Evolutionary conservation across 1,139 yeast species (phyloP).

Genomic region (Protomyces pachydermus): DNA sequence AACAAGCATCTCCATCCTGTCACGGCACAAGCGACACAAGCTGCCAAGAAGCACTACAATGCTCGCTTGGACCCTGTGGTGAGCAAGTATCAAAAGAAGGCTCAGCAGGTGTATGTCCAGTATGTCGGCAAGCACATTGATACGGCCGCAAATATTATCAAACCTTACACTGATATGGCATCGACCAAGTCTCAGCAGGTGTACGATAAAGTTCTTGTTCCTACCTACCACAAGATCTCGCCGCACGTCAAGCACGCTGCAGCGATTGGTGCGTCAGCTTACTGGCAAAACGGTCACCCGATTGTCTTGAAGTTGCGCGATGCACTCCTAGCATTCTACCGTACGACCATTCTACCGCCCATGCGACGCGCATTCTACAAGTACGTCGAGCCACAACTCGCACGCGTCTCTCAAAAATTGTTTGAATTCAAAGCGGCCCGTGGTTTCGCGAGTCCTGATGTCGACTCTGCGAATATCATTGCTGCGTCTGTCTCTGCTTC

Average conservation of each 20-base stretch:
- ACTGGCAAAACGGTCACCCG: conserved; percentile 12
- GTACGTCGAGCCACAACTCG: conserved; percentile 28
- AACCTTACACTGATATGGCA: conserved; percentile 6
- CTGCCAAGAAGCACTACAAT: conserved; percentile 5
- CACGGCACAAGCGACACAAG: background rate
- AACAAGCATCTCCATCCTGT: conserved; percentile 14
- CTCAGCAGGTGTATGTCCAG: background rate
- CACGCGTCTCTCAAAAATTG: conserved; percentile 11
- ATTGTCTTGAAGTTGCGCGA: background rate
- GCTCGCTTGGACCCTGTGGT: conserved; percentile 9
- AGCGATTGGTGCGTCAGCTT: background rate
- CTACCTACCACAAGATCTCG: conserved; percentile 3
- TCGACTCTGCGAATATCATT: conserved; percentile 1
- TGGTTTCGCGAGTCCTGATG: conserved; percentile 13
- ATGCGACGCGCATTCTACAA: conserved; percentile 7
- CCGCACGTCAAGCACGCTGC: conserved; percentile 11
- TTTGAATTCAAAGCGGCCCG: conserved; percentile 22
- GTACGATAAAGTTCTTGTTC: conserved; percentile 5
- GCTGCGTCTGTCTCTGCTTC: conserved; percentile 17
- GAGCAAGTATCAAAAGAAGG: background rate
- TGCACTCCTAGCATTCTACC: conserved; percentile 3
- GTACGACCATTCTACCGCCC: conserved; percentile 3
- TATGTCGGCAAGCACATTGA: conserved; percentile 9
- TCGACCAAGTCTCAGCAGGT: background rate
- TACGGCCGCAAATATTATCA: background rate